phyloP scores from a whole-genome alignment of 331 rosid genomes.

The Malus hybrid region DNA sequence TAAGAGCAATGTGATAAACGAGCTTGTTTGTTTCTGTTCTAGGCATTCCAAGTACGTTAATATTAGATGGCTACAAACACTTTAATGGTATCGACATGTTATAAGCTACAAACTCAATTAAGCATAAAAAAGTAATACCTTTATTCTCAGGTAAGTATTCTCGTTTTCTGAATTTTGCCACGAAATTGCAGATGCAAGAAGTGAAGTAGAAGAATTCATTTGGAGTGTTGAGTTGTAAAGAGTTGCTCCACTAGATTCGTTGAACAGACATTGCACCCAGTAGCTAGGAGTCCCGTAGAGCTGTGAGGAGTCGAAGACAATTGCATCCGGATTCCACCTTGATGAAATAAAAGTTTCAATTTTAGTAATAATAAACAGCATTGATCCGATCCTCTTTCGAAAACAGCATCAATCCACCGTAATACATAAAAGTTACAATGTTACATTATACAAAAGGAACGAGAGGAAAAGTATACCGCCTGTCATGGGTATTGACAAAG shows the following conservation, averaged over 20 bases:
- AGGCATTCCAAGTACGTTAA: background rate
- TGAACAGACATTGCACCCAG: constrained; percentile 71
- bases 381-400: background rate
- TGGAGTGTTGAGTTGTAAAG: constrained; percentile 48
- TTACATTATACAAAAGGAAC: background rate
- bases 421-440: background rate
- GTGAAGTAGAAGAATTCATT: constrained; percentile 26
- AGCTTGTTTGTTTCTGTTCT: background rate
- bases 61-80: background rate
- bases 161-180: constrained; percentile 46
- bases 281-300: constrained; percentile 90
- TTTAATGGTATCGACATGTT: background rate
- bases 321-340: constrained; percentile 83
- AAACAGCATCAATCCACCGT: background rate
- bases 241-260: constrained; percentile 76
- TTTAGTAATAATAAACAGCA: constrained; percentile 7
- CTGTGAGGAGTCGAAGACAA: constrained; percentile 51
- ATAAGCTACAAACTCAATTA: background rate
- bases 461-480: constrained; percentile 26
- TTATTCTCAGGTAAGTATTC: constrained; percentile 47
- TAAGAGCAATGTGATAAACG: background rate
- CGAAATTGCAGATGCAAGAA: constrained; percentile 64
- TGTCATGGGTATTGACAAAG: constrained; percentile 53
- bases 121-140: constrained; percentile 30
- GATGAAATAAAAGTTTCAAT: constrained; percentile 5